A percentile compares a stretch with the other conserved stretches of the same genome.
These are phyloP conservation scores for Tympanopsis confertula DNA, from an alignment of 2,329 filamentous ascomycete species.

Conservation along the genomic window DNA sequence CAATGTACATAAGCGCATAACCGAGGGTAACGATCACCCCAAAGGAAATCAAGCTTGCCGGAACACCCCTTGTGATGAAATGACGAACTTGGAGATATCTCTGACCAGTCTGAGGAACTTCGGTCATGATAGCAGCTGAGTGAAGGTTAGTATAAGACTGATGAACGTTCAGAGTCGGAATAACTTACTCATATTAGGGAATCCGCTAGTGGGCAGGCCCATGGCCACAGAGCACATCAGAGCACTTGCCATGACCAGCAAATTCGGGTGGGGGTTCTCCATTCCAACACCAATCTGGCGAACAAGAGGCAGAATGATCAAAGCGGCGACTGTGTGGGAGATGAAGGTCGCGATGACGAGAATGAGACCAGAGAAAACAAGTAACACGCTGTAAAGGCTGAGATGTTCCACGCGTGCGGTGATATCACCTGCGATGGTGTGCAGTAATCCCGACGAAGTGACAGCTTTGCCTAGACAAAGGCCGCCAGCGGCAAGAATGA, in stretches of 20 bases:
- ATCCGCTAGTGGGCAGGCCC: slow-evolving; percentile 88
- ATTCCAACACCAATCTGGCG: slow-evolving; percentile 74
- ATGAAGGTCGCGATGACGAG: slow-evolving; percentile 95
- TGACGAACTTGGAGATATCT: slow-evolving; percentile 86
- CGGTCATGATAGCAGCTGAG: slow-evolving; percentile 90
- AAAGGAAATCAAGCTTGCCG: slow-evolving; percentile 72
- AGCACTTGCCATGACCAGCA: slow-evolving; percentile 88
- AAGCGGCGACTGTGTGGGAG: slow-evolving; percentile 86
- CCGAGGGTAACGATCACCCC: slow-evolving; percentile 76
- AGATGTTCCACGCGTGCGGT: slow-evolving; percentile 64
- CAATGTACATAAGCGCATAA: slow-evolving; percentile 77
- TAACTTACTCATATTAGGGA: slow-evolving; percentile 96
- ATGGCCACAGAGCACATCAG: slow-evolving; percentile 98
- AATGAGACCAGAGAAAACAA: slow-evolving; percentile 76
- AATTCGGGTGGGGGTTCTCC: slow-evolving; percentile 81
- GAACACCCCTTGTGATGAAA: slow-evolving; percentile 88
- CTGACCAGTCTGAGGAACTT: slow-evolving; percentile 88
- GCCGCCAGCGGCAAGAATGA: slow-evolving; percentile 90
- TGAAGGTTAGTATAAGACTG: not conserved
- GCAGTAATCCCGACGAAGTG: slow-evolving; percentile 79
- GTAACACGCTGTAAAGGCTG: slow-evolving; percentile 72
- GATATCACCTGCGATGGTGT: slow-evolving; percentile 73
- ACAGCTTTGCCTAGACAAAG: slow-evolving; percentile 88
- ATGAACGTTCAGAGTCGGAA: not conserved
- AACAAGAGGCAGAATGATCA: slow-evolving; percentile 89